Conservation (phyloP, 805 yeast species). For the Ogataea saltuana region DNA sequence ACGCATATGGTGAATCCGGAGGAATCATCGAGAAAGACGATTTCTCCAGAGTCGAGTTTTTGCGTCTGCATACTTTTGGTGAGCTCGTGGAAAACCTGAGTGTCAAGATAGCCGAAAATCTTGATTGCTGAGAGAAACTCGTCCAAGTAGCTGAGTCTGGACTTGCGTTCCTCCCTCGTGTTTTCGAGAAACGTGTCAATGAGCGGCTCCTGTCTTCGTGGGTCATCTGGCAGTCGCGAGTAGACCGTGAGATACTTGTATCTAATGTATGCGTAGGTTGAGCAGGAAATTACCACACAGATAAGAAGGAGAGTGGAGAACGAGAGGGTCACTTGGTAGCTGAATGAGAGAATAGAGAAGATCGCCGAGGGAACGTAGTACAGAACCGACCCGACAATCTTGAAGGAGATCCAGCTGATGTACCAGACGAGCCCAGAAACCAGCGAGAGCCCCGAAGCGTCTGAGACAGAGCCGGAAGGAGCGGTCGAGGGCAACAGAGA, state of each 20-base stretch:
- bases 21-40: constrained; percentile 60
- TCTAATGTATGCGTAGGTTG: constrained; percentile 52
- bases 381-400: constrained; percentile 18
- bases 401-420: constrained; percentile 20
- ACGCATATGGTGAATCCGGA: constrained; percentile 90
- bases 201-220: constrained; percentile 44
- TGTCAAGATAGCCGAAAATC: constrained; percentile 89
- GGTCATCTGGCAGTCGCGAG: constrained; percentile 53
- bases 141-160: constrained; percentile 70
- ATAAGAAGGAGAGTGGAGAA: constrained; percentile 46
- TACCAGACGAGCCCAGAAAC: constrained; percentile 21
- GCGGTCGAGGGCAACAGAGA: neutral
- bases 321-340: constrained; percentile 52
- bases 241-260: constrained; percentile 65
- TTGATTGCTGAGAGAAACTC: constrained; percentile 89
- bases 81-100: constrained; percentile 87
- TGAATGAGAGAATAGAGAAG: constrained; percentile 40
- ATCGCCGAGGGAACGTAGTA: constrained; percentile 23
- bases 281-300: constrained; percentile 32
- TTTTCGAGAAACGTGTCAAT: constrained; percentile 47
- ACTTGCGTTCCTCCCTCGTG: constrained; percentile 39
- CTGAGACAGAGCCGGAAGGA: no score
- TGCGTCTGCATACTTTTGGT: constrained; percentile 92
- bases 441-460: constrained; percentile 8
- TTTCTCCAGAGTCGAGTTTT: constrained; percentile 74